phyloP scores from a whole-genome alignment of 441 rosid species.

The Adansonia gregorii region DNA sequence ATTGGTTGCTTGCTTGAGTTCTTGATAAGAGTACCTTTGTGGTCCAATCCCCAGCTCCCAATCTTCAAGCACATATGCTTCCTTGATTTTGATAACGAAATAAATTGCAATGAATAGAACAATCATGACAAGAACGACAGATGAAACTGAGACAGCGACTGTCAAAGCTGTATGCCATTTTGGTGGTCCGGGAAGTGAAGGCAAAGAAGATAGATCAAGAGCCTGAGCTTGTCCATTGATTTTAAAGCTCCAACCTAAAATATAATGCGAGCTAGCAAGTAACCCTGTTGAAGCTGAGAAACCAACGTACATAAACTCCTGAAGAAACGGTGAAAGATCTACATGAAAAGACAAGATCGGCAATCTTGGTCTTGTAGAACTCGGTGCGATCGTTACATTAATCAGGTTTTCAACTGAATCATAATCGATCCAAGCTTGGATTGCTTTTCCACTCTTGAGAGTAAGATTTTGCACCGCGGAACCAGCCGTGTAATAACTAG shows the following conservation, averaged over 20 bases:
- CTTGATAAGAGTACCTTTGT: slow-evolving; percentile 60
- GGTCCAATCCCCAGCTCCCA: slow-evolving; percentile 81
- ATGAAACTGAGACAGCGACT: slow-evolving; percentile 37
- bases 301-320: slow-evolving; percentile 65
- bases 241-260: slow-evolving; percentile 76
- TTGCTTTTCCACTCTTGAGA: slow-evolving; percentile 60
- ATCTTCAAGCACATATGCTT: slow-evolving; percentile 60
- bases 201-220: slow-evolving; percentile 61
- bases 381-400: slow-evolving; percentile 66
- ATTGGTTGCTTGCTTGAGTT: slow-evolving; percentile 70
- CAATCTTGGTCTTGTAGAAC: slow-evolving; percentile 47
- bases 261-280: slow-evolving; percentile 64
- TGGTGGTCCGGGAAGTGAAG: slow-evolving; percentile 46
- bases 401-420: slow-evolving; percentile 45
- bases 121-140: slow-evolving; percentile 31
- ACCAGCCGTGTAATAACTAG: slow-evolving; percentile 43
- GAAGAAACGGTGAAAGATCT: slow-evolving; percentile 57
- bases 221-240: slow-evolving; percentile 47
- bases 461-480: slow-evolving; percentile 43
- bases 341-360: slow-evolving; percentile 51
- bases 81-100: slow-evolving; percentile 39
- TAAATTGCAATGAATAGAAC: slow-evolving; percentile 15
- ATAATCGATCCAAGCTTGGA: slow-evolving; percentile 76
- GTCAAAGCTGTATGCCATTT: slow-evolving; percentile 33
- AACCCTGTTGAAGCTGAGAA: slow-evolving; percentile 83